phyloP scores from a whole-genome alignment of 176 grass and related monocot species.

The Poa pratensis region DNA sequence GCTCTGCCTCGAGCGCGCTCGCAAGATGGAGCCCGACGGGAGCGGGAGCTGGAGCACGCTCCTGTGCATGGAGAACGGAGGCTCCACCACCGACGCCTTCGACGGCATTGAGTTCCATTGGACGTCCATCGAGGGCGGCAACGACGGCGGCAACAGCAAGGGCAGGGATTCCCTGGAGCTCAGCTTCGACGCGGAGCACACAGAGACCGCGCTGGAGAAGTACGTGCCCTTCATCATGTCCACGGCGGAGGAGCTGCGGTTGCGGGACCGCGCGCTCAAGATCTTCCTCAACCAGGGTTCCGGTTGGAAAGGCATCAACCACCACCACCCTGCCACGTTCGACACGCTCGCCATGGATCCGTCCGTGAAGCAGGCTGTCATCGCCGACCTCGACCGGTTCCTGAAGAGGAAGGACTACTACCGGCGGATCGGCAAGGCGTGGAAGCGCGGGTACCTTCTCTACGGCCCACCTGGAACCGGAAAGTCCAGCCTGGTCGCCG shows the following conservation, averaged over 20 bases:
- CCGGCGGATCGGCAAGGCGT: conserved; percentile 21
- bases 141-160: neutral
- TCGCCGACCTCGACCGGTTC: conserved; percentile 47
- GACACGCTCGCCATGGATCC: conserved; percentile 64
- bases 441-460: conserved; percentile 23
- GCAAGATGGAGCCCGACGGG: neutral
- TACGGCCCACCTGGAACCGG: conserved; percentile 33
- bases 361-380: neutral
- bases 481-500: conserved; percentile 44
- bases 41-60: conserved; percentile 15
- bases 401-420: conserved; percentile 34
- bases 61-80: conserved; percentile 3
- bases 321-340: conserved; percentile 74
- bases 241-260: neutral
- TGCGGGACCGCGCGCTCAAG: conserved; percentile 26
- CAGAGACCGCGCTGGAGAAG: neutral
- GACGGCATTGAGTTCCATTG: neutral
- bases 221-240: conserved; percentile 28
- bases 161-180: neutral
- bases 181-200: conserved; percentile 1
- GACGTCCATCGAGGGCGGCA: conserved; percentile 11
- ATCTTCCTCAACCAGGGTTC: conserved; percentile 41
- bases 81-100: conserved; percentile 12
- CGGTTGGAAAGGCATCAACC: conserved; percentile 13
- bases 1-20: neutral